phyloP scores from a whole-genome alignment of 2,329 filamentous ascomycete species.

The Curvularia sp. region DNA sequence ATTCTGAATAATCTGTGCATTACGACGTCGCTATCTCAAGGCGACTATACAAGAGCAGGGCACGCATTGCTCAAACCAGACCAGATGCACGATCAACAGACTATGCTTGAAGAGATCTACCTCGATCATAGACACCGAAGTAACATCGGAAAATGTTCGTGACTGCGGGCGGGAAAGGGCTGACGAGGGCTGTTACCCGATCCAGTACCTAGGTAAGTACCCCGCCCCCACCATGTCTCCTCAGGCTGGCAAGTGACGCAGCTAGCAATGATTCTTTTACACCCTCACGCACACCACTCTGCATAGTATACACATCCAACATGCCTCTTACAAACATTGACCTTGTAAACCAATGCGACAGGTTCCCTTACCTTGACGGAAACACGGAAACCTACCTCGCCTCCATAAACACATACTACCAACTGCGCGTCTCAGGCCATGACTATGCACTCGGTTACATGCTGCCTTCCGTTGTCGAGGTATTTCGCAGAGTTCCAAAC shows the following conservation, averaged over 20 bases:
- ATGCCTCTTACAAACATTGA: slow-evolving; percentile 60
- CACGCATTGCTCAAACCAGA: neutral
- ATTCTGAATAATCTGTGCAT: neutral
- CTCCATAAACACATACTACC: slow-evolving; percentile 63
- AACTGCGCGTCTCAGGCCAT: slow-evolving; percentile 71
- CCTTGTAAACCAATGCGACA: slow-evolving; percentile 67
- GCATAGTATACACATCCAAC: slow-evolving; percentile 7
- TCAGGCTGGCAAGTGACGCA: slow-evolving; percentile 20
- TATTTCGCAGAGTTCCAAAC: slow-evolving; percentile 62
- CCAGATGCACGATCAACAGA: neutral
- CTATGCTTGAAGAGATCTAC: neutral
- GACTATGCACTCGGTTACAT: slow-evolving; percentile 68
- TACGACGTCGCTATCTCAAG: slow-evolving; percentile 6
- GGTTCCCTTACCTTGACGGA: slow-evolving; percentile 77
- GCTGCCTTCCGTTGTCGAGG: slow-evolving; percentile 66
- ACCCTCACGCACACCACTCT: neutral
- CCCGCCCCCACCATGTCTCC: slow-evolving; percentile 37
- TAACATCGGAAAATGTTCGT: neutral
- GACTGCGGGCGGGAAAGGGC: neutral
- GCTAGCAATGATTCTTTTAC: slow-evolving; percentile 5
- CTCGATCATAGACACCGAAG: neutral
- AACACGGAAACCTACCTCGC: slow-evolving; percentile 63
- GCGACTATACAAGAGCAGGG: neutral
- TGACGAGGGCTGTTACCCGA: slow-evolving; percentile 1
- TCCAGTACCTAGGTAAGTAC: no score